phyloP scores from a whole-genome alignment of 106 monocot genomes.

The Hemerocallis citrina region DNA sequence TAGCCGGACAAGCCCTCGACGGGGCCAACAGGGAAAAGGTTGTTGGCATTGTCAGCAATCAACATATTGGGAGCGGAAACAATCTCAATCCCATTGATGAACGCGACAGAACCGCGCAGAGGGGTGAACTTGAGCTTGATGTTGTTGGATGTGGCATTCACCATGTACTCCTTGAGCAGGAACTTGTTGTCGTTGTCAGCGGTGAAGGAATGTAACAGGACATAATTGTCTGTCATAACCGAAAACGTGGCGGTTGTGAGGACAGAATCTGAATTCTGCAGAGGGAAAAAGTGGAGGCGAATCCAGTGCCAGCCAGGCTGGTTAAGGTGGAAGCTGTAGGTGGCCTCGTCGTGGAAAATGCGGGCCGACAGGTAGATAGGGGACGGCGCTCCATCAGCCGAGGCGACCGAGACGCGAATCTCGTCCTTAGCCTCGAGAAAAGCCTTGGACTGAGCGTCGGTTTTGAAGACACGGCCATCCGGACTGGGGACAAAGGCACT shows the following conservation, averaged over 20 bases:
- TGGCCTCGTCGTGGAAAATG: slow-evolving; percentile 54
- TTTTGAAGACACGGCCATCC: slow-evolving; percentile 60
- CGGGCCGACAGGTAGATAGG: slow-evolving; percentile 73
- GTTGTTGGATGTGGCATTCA: slow-evolving; percentile 43
- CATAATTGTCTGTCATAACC: slow-evolving; percentile 54
- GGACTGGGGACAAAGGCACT: slow-evolving; percentile 18
- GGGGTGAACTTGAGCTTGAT: slow-evolving; percentile 56
- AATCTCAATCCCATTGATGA: slow-evolving; percentile 83
- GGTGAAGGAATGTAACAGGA: slow-evolving; percentile 76
- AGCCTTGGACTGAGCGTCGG: slow-evolving; percentile 48
- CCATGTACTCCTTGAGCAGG: slow-evolving; percentile 65
- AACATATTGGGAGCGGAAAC: slow-evolving; percentile 62
- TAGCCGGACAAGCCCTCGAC: slow-evolving; percentile 21
- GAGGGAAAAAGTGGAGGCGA: slow-evolving; percentile 71
- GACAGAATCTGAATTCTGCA: slow-evolving; percentile 29
- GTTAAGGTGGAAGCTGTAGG: slow-evolving; percentile 56
- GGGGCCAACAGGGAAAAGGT: slow-evolving; percentile 27
- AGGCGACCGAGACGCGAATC: slow-evolving; percentile 31
- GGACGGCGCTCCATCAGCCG: slow-evolving; percentile 38
- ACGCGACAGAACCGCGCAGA: slow-evolving; percentile 48
- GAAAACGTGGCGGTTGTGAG: slow-evolving; percentile 60
- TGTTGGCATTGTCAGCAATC: slow-evolving; percentile 33
- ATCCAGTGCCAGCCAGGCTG: slow-evolving; percentile 84
- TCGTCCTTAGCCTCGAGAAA: slow-evolving; percentile 40
- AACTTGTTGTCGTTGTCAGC: slow-evolving; percentile 19